Evolutionary conservation across 306 rosid species (phyloP).

Genomic region (Cucurbita maxima): DNA sequence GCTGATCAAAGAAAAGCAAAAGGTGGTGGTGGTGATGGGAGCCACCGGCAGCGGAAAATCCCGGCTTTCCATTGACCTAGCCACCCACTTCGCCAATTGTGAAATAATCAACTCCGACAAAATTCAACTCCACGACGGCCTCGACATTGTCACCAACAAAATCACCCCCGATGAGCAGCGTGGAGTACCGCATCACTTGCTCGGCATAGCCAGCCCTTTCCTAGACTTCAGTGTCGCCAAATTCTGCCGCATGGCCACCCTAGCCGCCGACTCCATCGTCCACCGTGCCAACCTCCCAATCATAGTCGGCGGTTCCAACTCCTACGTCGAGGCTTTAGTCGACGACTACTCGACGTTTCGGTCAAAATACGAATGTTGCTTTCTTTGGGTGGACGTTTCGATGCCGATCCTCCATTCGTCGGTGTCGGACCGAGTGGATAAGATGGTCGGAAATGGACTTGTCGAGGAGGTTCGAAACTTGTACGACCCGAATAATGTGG

Average conservation of each 20-base stretch:
- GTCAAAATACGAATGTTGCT: slow-evolving; percentile 42
- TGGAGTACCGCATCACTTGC: slow-evolving; percentile 59
- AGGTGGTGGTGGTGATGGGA: slow-evolving; percentile 67
- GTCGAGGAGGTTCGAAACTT: slow-evolving; percentile 33
- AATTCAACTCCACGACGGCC: slow-evolving; percentile 69
- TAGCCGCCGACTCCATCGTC: slow-evolving; percentile 30
- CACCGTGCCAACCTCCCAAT: slow-evolving; percentile 31
- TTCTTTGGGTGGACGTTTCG: slow-evolving; percentile 61
- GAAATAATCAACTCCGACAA: slow-evolving; percentile 83
- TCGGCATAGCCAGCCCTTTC: slow-evolving; percentile 33
- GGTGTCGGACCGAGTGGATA: slow-evolving; percentile 40
- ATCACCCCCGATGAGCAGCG: slow-evolving; percentile 44
- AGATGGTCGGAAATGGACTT: slow-evolving; percentile 49
- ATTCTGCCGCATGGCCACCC: slow-evolving; percentile 27
- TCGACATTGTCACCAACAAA: slow-evolving; percentile 68
- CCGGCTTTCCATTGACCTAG: slow-evolving; percentile 56
- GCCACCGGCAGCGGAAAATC: slow-evolving; percentile 85
- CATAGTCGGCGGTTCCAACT: slow-evolving; percentile 84
- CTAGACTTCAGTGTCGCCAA: slow-evolving; percentile 31
- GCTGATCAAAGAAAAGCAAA: slow-evolving; percentile 21
- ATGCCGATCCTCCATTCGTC: slow-evolving; percentile 25
- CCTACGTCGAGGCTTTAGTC: slow-evolving; percentile 46
- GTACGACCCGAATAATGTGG: slow-evolving; percentile 23
- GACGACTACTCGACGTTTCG: slow-evolving; percentile 35
- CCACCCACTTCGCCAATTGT: slow-evolving; percentile 26